Base-by-base conservation (phyloP, 129 eudicot species). In the Heracleum sosnowskyi region DNA sequence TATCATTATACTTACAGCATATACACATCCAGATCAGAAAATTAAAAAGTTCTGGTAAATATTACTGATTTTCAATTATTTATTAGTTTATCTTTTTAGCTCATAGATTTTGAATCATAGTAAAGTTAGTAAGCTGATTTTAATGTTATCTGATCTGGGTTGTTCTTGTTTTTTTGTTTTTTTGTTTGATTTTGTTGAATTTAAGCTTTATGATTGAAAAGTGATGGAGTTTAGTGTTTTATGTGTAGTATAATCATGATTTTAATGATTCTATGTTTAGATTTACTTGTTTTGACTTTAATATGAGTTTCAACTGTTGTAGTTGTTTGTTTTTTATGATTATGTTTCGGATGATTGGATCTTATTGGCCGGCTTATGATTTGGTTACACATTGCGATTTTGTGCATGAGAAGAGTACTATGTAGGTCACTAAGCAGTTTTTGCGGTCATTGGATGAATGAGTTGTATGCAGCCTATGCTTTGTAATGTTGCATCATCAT, bases 111-210 rank as follows among this genome's bases (percentile, higher is more conserved):
- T 24, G 49, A 46, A 73, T 73, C 75, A 70, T 70, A 4, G 47
- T 35, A 22, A 5, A 24, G 5, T 15, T 37, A 24, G 3, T 72
- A 10, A 40, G 53, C 24, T 72, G 18, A 36, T 41, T 11, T 41
- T 31, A n/a, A 41, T 33, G 76, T 73, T 40, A 0, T n/a, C 55
- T 73, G 76, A 73, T 39, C 76, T 41, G 76, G 75, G 76, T 10
- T 16, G 7, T 12, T 16, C 53, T 73, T 36, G 20, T 73, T 73
- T 39, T 12, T 0, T 41, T 9, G 2, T 6, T 41, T 41, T 73
- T n/a, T 8, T n/a, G 55, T 40, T 72, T 72, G 49, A 7, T 70
- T 1, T 36, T 22, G 13, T 39, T 11, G 3, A 39, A 8, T 39
- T 22, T 37, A 24, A 20, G 51, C 12, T 24, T 2, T n/a, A 57